Percentiles rank a stretch among this genome's conserved stretches.
phyloP scores from a whole-genome alignment of 2,329 filamentous ascomycete genomes.

The Saccharata proteae region DNA sequence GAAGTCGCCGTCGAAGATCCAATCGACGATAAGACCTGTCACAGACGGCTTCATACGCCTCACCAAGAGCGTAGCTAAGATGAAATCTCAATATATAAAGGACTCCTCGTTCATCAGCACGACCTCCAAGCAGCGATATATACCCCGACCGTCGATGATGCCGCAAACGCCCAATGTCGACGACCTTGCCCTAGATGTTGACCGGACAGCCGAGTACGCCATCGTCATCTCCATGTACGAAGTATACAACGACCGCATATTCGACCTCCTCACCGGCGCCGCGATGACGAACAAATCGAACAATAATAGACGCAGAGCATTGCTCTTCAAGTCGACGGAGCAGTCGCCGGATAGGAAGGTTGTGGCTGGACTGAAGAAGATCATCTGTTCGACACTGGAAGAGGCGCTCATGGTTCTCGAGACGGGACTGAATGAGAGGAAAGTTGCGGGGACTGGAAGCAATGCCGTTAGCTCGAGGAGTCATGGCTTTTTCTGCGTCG shows the following conservation, averaged over 20 bases:
- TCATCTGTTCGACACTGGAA: constrained; percentile 68
- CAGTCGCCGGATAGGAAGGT: constrained; percentile 82
- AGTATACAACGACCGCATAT: constrained; percentile 97
- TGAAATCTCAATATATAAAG: constrained; percentile 27
- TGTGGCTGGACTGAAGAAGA: constrained; percentile 80
- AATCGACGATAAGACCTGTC: constrained; percentile 21
- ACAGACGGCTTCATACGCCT: constrained; percentile 15
- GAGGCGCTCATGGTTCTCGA: constrained; percentile 87
- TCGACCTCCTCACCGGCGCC: constrained; percentile 67
- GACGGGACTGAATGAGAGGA: constrained; percentile 73
- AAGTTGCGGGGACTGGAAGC: constrained; percentile 80
- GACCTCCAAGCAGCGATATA: constrained; percentile 40
- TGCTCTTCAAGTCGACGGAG: constrained; percentile 90
- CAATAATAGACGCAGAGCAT: constrained; percentile 53
- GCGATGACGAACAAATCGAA: constrained; percentile 42
- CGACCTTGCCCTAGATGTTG: constrained; percentile 42
- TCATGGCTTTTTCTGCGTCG: constrained; percentile 91
- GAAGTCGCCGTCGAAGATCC: constrained; percentile 1
- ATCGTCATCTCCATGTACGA: constrained; percentile 97
- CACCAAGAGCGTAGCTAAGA: constrained; percentile 17
- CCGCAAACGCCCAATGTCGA: constrained; percentile 65
- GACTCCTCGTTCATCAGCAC: constrained; percentile 45
- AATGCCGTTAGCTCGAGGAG: constrained; percentile 88
- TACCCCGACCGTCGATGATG: constrained; percentile 57
- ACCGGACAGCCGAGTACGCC: constrained; percentile 65